Evolutionary conservation across 1,284 basidiomycete species (phyloP), one percentile per base, ranked within the genome.

Genomic region (Papiliotrema terrestris): DNA sequence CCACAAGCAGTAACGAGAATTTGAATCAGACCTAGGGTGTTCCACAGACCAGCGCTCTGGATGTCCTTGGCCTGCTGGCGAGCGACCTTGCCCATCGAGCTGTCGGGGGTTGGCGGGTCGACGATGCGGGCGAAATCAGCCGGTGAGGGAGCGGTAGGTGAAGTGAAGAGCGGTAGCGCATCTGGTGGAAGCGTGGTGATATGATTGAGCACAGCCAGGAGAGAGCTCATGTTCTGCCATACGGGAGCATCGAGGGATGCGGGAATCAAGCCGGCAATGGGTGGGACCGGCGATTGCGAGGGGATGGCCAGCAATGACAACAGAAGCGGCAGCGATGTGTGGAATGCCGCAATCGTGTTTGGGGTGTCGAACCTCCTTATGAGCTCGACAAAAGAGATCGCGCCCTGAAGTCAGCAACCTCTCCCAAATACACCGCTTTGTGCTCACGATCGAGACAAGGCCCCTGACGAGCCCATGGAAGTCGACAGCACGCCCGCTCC

Each of bases 21-120:
- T 72, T 92, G 86, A 60, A 96, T 89, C 36, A 98, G 79, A 63
- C 96, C 93, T 17, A 94, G 79, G 11, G 90, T 91, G 73, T 98
- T 98, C 93, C 94, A 98, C 0, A 91, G 86, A 63, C 90, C 70
- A 13, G 73, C 89, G 2, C 84, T 85, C 70, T 95, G 90, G 20
- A 95, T 89, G 62, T 90, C 73, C 47, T 60, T 66, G 6, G 72
- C 71, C 86, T 43, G 88, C 84, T 17, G 91, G 86, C 52, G 91
- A 79, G 14, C 68, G 9, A 55, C 52, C 55, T 69, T 71, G 60
- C 62, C 66, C 59, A 66, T 65, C 11, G 55, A 54, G 11, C 53
- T 52, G 22, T 72, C 69, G 15, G 86, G 83, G 71, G 91, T 88
- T 88, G 29, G 89, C 83, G 73, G 72, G 55, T 83, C 81, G 2